Evolutionary conservation across 2,329 filamentous ascomycete genomes (phyloP), one percentile per base, ranked within the genome.

Genomic region (Alternaria viburni): DNA sequence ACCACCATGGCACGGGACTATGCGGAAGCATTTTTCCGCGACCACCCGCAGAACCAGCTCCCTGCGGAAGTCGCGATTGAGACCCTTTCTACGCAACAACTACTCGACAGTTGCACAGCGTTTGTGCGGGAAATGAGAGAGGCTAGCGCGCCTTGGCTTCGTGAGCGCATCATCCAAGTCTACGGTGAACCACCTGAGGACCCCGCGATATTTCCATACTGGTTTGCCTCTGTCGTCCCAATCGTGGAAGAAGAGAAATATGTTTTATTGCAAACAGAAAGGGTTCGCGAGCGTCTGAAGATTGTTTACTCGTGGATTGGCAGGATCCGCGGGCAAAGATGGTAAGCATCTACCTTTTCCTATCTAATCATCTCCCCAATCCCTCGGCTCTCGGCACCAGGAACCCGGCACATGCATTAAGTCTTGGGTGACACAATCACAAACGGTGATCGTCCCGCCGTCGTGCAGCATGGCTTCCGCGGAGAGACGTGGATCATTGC

Each of bases 211-310:
- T 96, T 97, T 69, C 92, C 93, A 0, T 97, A 93, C 86, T 97
- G 94, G 94, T 91, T 97, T 69, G 93, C 91, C 10, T 92, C 89
- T 73, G 89, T 96, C 19, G 80, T 97, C 12, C 93, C 93, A 0
- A 89, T 96, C 41, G 86, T 87, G 13, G 91, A 96, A 25, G 83
- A 88, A 26, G 91, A 96, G 72, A 96, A 95, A 76, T 96, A 97
- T 69, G 84, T 86, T 12, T 81, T 97, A 19, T 81, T 97, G 13
- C 84, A 85, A 12, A 91, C 90, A 6, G 89, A 85, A 4, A 95
- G 91, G 69, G 93, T 97, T 5, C 85, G 94, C 63, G 89, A 93
- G 73, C 85, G 94, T 60, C 80, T 97, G 59, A 96, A 97, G 82
- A 90, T 97, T 54, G 93, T 92, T 64, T 92, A 90, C 54, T 82